Base-by-base conservation (phyloP, 495 filamentous ascomycete genomes). In the Aspergillus egyptiacus region DNA sequence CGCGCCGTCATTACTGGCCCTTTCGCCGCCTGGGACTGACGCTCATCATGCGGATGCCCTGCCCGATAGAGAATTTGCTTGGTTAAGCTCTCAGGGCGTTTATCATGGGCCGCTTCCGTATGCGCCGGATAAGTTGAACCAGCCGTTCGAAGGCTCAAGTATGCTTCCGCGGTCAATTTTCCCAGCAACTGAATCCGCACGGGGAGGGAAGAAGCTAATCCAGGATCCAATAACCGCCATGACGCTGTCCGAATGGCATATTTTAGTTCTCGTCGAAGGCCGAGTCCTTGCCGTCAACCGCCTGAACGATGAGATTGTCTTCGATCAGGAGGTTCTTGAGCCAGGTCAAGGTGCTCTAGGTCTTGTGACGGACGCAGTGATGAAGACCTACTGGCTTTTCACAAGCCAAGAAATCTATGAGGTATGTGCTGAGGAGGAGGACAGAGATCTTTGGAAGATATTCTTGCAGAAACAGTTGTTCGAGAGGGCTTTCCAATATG, bases 371-470 rank as follows among this genome's bases (percentile, higher is more conserved):
- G 93, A 98, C 64, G 74, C 84, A 24, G 89, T 89, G 56, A 94
- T 96, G 70, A 91, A 88, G 51, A 98, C 93, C 1, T 96, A 87
- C 60, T 98, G 93, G 93, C 78, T 96, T 14, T 96, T 96, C 60
- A 97, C 94, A 1, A 73, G 77, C 5, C 73, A 85, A 48, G 88
- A 93, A 51, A 95, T 98, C 41, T 96, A 86, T 57, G 94, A 98
- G 69, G 85, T 98, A 36, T 87, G 89, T 8, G 84, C 87, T 14
- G 83, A 79, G 18, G 88, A 96, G 38, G 94, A 98, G 60, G 88
- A 91, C 56, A 70, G 91, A 55, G 90, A 97, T 69, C 78, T 96
- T 22, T 98, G 93, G 93, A 87, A 86, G 60, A 85, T 96, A 17
- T 84, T 96, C 76, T 68, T 96, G 22, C 75, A 84, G 54, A 76